A percentile compares a stretch with the other conserved stretches of the same genome.
These are phyloP conservation scores for Alisma plantagoaquatica DNA, from an alignment of 106 monocot genomes.

Conservation along the genomic window DNA sequence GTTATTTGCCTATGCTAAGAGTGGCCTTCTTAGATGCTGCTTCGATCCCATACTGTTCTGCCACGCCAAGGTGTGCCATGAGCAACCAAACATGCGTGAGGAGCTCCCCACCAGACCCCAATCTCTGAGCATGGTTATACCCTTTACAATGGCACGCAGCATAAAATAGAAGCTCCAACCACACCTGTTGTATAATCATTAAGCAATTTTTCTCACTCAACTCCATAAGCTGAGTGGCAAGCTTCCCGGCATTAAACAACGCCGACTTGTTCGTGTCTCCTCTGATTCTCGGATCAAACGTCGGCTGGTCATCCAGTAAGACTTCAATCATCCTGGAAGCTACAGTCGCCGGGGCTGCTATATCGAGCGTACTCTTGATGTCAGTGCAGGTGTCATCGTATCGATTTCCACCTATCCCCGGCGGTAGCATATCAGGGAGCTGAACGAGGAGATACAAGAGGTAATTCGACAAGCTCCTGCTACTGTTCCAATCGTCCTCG, in stretches of 20 bases:
- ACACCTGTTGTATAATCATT: slow-evolving; percentile 11
- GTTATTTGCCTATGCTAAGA: background rate
- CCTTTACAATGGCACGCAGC: slow-evolving; percentile 29
- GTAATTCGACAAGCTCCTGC: slow-evolving; percentile 5
- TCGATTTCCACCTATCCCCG: slow-evolving; percentile 13
- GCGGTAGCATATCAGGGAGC: background rate
- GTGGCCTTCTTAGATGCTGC: background rate
- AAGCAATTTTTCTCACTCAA: slow-evolving; percentile 7
- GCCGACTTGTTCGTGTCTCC: slow-evolving; percentile 32
- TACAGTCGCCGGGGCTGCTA: background rate
- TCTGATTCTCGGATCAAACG: slow-evolving; percentile 1
- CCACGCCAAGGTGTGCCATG: slow-evolving; percentile 32
- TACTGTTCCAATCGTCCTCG: background rate
- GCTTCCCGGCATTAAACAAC: slow-evolving; percentile 13
- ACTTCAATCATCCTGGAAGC: background rate
- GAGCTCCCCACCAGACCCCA: slow-evolving; percentile 28
- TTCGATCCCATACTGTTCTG: slow-evolving; percentile 5
- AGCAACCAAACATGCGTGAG: slow-evolving; percentile 35
- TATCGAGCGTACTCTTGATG: background rate
- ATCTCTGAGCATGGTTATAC: slow-evolving; percentile 20
- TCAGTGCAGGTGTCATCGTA: slow-evolving; percentile 19
- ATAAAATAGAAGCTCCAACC: slow-evolving; percentile 24
- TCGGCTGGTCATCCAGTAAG: background rate
- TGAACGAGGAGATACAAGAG: slow-evolving; percentile 3
- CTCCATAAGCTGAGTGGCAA: slow-evolving; percentile 1